These are phyloP conservation scores for Brassica cretica DNA, from an alignment of 345 rosid genomes.

Conservation along the genomic window DNA sequence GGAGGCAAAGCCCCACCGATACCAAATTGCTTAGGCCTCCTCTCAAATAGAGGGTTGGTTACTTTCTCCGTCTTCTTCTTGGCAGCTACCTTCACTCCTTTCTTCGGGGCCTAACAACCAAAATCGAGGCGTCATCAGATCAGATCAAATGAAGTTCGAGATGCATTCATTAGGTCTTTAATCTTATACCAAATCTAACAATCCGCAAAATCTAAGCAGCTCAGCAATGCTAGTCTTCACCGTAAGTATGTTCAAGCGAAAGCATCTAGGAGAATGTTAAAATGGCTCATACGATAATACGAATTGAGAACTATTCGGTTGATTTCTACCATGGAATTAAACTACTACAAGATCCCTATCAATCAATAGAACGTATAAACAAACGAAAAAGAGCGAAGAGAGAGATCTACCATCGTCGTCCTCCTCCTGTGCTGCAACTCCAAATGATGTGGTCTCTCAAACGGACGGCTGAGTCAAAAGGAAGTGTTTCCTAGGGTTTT, in stretches of 20 bases:
- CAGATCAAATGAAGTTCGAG: background rate
- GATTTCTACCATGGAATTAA: background rate
- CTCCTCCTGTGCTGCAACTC: conserved; percentile 3
- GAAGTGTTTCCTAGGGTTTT: conserved; percentile 16
- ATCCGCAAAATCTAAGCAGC: conserved; percentile 3
- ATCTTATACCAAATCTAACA: background rate
- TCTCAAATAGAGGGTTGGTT: conserved; percentile 72
- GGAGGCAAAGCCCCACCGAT: conserved; percentile 90
- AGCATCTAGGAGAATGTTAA: background rate
- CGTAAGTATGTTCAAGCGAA: background rate
- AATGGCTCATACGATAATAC: background rate
- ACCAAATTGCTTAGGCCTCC: conserved; percentile 82
- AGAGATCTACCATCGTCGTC: conserved; percentile 28
- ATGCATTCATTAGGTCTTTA: background rate
- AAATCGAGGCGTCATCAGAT: background rate
- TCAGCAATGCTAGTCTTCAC: background rate
- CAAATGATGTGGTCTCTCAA: conserved; percentile 20
- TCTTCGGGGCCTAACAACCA: conserved; percentile 51
- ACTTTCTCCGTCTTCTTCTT: conserved; percentile 72
- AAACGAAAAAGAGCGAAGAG: background rate
- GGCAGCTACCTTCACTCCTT: conserved; percentile 48
- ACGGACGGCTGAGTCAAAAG: conserved; percentile 31
- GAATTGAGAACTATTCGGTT: background rate
- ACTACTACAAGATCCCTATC: background rate
- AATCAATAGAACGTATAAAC: background rate